Evolutionary conservation across 78 protist genomes (phyloP).

Genomic region (Creolimax fragrantissima): DNA sequence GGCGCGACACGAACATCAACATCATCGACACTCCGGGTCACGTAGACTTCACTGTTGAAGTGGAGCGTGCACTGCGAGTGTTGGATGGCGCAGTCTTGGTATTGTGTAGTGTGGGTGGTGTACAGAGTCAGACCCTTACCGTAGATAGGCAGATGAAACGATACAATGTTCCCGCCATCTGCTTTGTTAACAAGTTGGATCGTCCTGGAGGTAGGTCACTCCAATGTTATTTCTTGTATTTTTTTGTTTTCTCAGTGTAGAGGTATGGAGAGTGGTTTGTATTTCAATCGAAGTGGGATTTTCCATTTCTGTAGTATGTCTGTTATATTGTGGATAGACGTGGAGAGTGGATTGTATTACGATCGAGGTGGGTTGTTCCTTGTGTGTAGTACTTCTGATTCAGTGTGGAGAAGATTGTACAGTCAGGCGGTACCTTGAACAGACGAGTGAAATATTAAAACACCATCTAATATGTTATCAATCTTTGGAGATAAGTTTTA

Average conservation of each 20-base stretch:
- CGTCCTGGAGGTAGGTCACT: slow-evolving; percentile 74
- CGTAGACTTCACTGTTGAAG: slow-evolving; percentile 97
- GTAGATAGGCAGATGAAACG: slow-evolving; percentile 87
- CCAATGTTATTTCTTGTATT: background rate
- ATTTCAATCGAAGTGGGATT: too few relatives aligned
- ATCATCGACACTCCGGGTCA: slow-evolving; percentile 97
- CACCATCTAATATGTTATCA: too few relatives aligned
- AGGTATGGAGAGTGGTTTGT: too few relatives aligned
- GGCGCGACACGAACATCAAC: slow-evolving; percentile 81
- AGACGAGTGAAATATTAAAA: too few relatives aligned
- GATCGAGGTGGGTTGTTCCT: too few relatives aligned
- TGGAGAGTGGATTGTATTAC: too few relatives aligned
- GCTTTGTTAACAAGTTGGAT: slow-evolving; percentile 88
- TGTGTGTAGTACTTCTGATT: too few relatives aligned
- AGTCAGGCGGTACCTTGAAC: too few relatives aligned
- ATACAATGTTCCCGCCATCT: slow-evolving; percentile 84
- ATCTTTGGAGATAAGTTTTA: too few relatives aligned
- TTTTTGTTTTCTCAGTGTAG: background rate
- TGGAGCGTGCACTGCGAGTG: slow-evolving; percentile 81
- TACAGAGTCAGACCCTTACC: slow-evolving; percentile 78
- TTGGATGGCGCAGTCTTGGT: slow-evolving; percentile 86
- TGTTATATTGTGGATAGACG: too few relatives aligned
- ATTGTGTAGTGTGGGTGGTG: slow-evolving; percentile 89
- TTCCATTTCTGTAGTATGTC: too few relatives aligned
- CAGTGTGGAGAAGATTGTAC: too few relatives aligned